These are phyloP conservation scores for Rhodotorula kratochvilovae DNA, from an alignment of 768 basidiomycete genomes.

Conservation along the genomic window DNA sequence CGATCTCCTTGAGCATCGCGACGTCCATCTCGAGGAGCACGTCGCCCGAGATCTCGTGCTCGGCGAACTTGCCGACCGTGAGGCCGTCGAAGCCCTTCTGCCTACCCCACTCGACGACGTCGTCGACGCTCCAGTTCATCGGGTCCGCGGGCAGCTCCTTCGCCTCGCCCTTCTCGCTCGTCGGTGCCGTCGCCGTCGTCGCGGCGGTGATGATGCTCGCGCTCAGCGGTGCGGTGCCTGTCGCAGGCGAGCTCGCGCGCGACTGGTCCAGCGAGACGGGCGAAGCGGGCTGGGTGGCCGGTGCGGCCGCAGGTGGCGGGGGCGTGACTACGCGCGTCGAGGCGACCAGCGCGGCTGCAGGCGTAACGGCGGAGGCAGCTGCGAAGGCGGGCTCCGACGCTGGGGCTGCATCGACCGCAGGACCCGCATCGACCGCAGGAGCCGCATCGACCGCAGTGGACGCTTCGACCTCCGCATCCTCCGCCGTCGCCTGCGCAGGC, in stretches of 20 bases:
- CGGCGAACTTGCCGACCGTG: constrained; percentile 79
- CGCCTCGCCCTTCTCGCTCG: background rate
- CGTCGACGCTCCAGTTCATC: constrained; percentile 70
- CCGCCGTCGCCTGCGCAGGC: background rate
- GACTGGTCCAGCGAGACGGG: constrained; percentile 12
- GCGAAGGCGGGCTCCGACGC: background rate
- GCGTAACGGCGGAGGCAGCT: background rate
- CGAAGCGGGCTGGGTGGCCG: background rate
- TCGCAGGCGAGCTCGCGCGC: constrained; percentile 18
- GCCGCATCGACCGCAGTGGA: background rate
- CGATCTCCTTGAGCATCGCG: constrained; percentile 90
- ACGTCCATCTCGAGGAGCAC: constrained; percentile 90
- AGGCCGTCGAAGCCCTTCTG: constrained; percentile 76
- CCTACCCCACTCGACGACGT: constrained; percentile 84
- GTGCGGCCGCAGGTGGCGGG: background rate
- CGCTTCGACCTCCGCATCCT: background rate
- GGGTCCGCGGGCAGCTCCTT: constrained; percentile 23
- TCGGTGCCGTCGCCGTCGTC: background rate
- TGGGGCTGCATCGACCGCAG: background rate
- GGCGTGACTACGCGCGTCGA: background rate
- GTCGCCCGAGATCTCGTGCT: constrained; percentile 98
- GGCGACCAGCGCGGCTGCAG: background rate
- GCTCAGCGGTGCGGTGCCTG: background rate
- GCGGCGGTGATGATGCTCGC: background rate
- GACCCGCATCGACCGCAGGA: background rate